phyloP scores from a whole-genome alignment of 805 yeast species.

The Barnettozyma vustinii region DNA sequence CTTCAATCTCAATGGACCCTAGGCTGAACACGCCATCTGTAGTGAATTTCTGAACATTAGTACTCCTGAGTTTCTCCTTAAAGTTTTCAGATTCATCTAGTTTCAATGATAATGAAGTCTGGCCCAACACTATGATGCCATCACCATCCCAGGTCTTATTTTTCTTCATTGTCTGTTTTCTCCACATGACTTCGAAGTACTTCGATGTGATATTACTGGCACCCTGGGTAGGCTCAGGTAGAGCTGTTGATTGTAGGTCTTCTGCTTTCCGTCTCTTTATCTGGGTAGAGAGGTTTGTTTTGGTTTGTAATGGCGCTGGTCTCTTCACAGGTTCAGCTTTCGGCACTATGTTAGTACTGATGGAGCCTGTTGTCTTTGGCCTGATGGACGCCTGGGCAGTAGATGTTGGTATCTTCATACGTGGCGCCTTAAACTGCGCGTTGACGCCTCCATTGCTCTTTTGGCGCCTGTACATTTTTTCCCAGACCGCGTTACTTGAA shows the following conservation, averaged over 20 bases:
- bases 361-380: neutral
- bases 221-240: neutral
- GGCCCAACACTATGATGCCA: conserved; percentile 46
- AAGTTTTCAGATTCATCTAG: conserved; percentile 27
- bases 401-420: conserved; percentile 9
- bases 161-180: conserved; percentile 71
- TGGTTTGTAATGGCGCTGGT: conserved; percentile 1
- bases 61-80: conserved; percentile 23
- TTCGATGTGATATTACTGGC: neutral
- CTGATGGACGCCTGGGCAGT: neutral
- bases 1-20: conserved; percentile 58
- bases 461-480: conserved; percentile 12
- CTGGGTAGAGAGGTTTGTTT: neutral
- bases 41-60: conserved; percentile 19
- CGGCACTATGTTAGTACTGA: neutral
- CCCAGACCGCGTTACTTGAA: neutral
- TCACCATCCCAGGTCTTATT: conserved; percentile 96
- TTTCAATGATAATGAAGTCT: conserved; percentile 26
- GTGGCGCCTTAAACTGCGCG: conserved; percentile 15
- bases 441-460: conserved; percentile 5
- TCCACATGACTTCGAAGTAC: conserved; percentile 26
- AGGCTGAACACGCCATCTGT: conserved; percentile 40
- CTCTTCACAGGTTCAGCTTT: conserved; percentile 3
- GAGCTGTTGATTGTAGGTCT: neutral
- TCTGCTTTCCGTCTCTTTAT: neutral